A percentile compares a stretch with the other conserved stretches of the same genome.
Conservation (phyloP, 2,329 filamentous ascomycete genomes). For the Arthrobotrys sphaeroides region DNA sequence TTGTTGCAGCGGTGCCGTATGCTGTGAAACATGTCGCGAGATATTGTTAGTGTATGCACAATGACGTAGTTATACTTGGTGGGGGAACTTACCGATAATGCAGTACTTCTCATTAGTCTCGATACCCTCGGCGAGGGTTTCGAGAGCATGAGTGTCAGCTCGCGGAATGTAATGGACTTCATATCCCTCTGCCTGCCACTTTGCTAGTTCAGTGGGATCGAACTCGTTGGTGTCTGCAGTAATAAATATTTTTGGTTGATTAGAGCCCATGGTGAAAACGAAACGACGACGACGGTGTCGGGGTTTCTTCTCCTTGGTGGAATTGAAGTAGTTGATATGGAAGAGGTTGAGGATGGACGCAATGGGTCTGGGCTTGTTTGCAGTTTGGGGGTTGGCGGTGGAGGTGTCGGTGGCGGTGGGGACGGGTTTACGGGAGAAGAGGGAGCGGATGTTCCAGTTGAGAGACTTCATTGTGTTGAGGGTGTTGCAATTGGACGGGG, state of each 20-base stretch:
- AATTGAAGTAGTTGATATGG: not conserved
- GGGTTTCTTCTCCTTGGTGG: not conserved
- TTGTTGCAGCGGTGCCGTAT: constrained; percentile 70
- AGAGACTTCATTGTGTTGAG: constrained; percentile 42
- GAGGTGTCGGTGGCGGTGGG: not conserved
- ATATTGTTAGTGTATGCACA: constrained; percentile 20
- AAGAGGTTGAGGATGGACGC: not conserved
- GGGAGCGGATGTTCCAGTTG: constrained; percentile 5
- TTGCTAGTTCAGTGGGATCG: constrained; percentile 66
- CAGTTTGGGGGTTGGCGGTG: not conserved
- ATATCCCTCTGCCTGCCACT: constrained; percentile 72
- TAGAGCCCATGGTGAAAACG: constrained; percentile 19
- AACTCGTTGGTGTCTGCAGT: constrained; percentile 68
- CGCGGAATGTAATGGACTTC: constrained; percentile 68
- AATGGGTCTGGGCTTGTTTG: not conserved
- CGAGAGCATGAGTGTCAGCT: constrained; percentile 65
- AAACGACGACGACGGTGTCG: not conserved
- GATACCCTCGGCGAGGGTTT: constrained; percentile 66
- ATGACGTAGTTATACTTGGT: not conserved
- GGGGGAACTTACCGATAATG: constrained; percentile 67
- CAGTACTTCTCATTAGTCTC: constrained; percentile 71
- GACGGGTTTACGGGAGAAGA: constrained; percentile 14
- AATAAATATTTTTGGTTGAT: constrained; percentile 61
- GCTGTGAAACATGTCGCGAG: too few species aligned
- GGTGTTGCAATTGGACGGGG: constrained; percentile 32